Evolutionary conservation across 495 filamentous ascomycete genomes (phyloP), one percentile per base, ranked within the genome.

Genomic region (Lentithecium fluviatile): DNA sequence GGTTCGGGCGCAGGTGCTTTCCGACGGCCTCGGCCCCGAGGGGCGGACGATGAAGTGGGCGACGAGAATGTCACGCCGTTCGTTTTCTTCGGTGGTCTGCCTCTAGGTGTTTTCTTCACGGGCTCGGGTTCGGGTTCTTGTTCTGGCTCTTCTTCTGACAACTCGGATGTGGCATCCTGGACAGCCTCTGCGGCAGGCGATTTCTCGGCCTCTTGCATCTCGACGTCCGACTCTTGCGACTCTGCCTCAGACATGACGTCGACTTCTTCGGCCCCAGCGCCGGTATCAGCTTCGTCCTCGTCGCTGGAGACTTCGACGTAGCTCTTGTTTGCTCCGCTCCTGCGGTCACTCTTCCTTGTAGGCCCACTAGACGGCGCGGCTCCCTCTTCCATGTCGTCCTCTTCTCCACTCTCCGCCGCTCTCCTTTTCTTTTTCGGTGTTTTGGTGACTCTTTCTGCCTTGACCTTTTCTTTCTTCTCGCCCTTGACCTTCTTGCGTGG

Each of bases 281-380:
- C 71, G 77, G 82, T 78, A 40, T 83, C 83, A 21, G 76, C 70
- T 26, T 85, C 84, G 43, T 83, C 81, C n/a, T 82, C 80, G 50
- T 81, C 80, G 54, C 80, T 82, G 32, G 79, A 77, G 20, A 77
- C 69, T 62, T 86, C 83, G 24, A 76, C 79, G 64, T 86, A 87
- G 58, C 76, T 85, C 60, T 66, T 73, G 2, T 64, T 63, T 11
- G 63, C 64, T 3, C 29, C 29, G 6, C 64, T 67, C n/a, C 67
- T 59, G 1, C 79, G 61, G 8, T 71, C 73, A 55, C 79, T 80
- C 54, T 78, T 69, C 24, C 79, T 62, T 24, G 71, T 58, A n/a
- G 56, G 47, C 48, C 72, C 76, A 26, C 74, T 73, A 19, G 71
- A 68, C 72, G 61, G 45, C 2, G 17, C 36, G 6, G 19, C 20